Evolutionary conservation across 352 stramenopile species (phyloP).

Genomic region (Phytophthora litchii): DNA sequence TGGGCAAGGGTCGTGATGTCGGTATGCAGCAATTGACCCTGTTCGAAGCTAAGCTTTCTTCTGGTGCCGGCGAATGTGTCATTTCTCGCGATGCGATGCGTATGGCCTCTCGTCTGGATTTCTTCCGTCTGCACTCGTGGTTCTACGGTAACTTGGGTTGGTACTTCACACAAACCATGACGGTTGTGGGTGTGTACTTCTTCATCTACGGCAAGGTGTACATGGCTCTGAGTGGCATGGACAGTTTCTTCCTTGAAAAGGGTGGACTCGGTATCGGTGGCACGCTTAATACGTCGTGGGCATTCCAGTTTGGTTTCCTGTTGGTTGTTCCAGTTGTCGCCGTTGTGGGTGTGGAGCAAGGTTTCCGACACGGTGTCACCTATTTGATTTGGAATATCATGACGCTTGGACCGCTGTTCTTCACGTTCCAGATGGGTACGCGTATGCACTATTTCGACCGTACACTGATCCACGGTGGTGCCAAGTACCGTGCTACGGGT

Average conservation of each 20-base stretch:
- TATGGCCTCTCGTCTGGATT: slow-evolving; percentile 96
- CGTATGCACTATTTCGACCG: slow-evolving; percentile 99
- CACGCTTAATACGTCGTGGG: slow-evolving; percentile 96
- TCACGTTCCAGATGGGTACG: slow-evolving; percentile 99
- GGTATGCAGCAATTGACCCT: slow-evolving; percentile 98
- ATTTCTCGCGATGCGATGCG: slow-evolving; percentile 96
- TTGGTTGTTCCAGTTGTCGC: slow-evolving; percentile 97
- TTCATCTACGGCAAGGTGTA: slow-evolving; percentile 98
- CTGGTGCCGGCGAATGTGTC: slow-evolving; percentile 97
- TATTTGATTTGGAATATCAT: slow-evolving; percentile 96
- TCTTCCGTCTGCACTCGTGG: slow-evolving; percentile 97
- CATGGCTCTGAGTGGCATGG: slow-evolving; percentile 94
- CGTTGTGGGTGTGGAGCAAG: slow-evolving; percentile 97
- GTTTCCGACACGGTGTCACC: slow-evolving; percentile 93
- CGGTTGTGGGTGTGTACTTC: slow-evolving; percentile 97
- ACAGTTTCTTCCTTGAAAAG: slow-evolving; percentile 91
- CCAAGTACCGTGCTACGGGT: slow-evolving; percentile 98
- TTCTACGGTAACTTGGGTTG: slow-evolving; percentile 99
- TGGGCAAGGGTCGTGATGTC: slow-evolving; percentile 98
- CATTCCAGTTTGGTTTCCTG: slow-evolving; percentile 95
- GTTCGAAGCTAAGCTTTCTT: slow-evolving; percentile 98
- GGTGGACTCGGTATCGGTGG: slow-evolving; percentile 94
- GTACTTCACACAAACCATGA: slow-evolving; percentile 99
- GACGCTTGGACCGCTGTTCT: slow-evolving; percentile 97
- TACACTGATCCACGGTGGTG: slow-evolving; percentile 97